Conservation (phyloP, 495 filamentous ascomycete genomes). For the Tetracladium setigerum region DNA sequence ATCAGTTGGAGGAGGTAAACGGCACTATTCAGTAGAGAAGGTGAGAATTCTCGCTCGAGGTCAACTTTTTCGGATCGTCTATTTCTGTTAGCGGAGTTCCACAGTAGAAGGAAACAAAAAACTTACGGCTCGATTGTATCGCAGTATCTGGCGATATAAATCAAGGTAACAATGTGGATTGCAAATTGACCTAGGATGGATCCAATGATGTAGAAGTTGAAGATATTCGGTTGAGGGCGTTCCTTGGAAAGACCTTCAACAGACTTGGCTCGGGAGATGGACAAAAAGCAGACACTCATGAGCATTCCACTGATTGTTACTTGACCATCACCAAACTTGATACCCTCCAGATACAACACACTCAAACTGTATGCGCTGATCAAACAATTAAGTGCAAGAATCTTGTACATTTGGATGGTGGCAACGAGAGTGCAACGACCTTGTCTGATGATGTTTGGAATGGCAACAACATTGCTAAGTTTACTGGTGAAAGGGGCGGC, state of each 20-base stretch:
- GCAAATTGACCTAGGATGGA: conserved; percentile 97
- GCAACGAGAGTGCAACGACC: conserved; percentile 95
- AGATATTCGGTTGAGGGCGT: conserved; percentile 96
- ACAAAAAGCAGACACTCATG: conserved; percentile 99
- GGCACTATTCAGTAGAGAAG: conserved; percentile 90
- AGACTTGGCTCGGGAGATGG: conserved; percentile 88
- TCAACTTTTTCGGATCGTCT: conserved; percentile 70
- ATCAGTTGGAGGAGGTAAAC: conserved; percentile 98
- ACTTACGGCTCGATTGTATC: conserved; percentile 74
- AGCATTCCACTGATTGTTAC: conserved; percentile 99
- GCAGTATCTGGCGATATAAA: conserved; percentile 90
- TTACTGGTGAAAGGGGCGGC: conserved; percentile 98
- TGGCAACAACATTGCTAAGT: conserved; percentile 90
- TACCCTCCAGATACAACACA: conserved; percentile 94
- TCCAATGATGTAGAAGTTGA: conserved; percentile 98
- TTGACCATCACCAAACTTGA: conserved; percentile 98
- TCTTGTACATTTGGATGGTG: conserved; percentile 99
- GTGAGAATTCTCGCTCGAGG: conserved; percentile 90
- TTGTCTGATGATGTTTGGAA: conserved; percentile 97
- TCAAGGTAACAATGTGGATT: conserved; percentile 86
- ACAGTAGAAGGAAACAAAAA: neutral
- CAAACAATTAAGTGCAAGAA: conserved; percentile 93
- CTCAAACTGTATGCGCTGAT: conserved; percentile 97
- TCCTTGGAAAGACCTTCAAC: conserved; percentile 96
- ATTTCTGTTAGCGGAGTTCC: conserved; percentile 22